Evolutionary conservation across 208 protist species (phyloP).

Genomic region (Trypanosoma vivax): DNA sequence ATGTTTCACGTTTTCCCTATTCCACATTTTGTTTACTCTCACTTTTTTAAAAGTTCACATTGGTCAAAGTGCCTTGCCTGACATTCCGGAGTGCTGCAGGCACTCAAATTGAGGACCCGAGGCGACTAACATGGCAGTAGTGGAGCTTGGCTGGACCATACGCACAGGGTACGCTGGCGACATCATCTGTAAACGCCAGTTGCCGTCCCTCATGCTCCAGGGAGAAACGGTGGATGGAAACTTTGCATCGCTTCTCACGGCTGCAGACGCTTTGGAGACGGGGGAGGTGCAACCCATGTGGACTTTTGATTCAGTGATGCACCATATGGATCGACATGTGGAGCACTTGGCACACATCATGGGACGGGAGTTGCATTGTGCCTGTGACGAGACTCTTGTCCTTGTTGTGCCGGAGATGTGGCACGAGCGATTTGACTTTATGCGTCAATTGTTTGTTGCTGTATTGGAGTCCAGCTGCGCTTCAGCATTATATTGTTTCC

Average conservation of each 20-base stretch:
- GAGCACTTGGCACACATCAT: constrained; percentile 40
- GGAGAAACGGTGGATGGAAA: constrained; percentile 28
- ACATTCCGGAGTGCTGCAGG: too few relatives aligned
- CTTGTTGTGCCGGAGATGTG: constrained; percentile 74
- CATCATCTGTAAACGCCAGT: constrained; percentile 34
- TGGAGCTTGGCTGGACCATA: constrained; percentile 67
- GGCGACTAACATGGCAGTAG: constrained; percentile 86
- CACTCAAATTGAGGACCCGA: too few relatives aligned
- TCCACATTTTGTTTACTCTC: neutral
- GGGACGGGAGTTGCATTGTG: constrained; percentile 33
- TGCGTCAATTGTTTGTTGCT: constrained; percentile 38
- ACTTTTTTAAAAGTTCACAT: neutral
- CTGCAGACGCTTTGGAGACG: constrained; percentile 1
- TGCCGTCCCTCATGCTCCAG: constrained; percentile 24
- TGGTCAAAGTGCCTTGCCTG: too few relatives aligned
- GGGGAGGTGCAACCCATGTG: constrained; percentile 42
- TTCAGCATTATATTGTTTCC: constrained; percentile 59
- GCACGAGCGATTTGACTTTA: constrained; percentile 55
- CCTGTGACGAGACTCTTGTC: constrained; percentile 52
- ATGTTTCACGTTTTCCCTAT: neutral
- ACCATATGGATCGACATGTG: constrained; percentile 38
- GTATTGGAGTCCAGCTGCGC: constrained; percentile 59
- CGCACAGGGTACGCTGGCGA: constrained; percentile 78
- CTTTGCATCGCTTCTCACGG: constrained; percentile 42
- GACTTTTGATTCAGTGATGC: constrained; percentile 36